phyloP scores from a whole-genome alignment of 106 monocot genomes.

The Ottelia alismoides region DNA sequence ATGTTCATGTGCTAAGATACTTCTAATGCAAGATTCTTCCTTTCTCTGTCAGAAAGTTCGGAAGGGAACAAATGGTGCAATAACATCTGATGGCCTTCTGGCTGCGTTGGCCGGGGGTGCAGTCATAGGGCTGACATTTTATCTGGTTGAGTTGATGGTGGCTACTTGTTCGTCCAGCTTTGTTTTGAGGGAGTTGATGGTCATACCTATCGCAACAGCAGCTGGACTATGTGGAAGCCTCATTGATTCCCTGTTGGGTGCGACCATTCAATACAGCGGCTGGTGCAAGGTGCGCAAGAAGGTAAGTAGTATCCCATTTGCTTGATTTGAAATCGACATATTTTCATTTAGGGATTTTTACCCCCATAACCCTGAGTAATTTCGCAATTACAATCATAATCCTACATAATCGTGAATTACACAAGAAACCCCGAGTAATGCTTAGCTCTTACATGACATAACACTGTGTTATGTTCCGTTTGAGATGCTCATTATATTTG shows the following conservation, averaged over 20 bases:
- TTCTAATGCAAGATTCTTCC: too few relatives aligned
- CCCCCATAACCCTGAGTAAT: too few relatives aligned
- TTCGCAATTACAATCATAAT: too few relatives aligned
- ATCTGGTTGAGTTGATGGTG: conserved; percentile 36
- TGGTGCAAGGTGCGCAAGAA: conserved; percentile 69
- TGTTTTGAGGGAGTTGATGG: conserved; percentile 38
- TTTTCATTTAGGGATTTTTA: too few relatives aligned
- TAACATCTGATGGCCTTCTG: conserved; percentile 45
- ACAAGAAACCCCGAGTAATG: too few relatives aligned
- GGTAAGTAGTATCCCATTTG: too few relatives aligned
- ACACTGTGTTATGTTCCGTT: too few relatives aligned
- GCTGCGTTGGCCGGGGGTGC: conserved; percentile 70
- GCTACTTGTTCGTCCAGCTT: conserved; percentile 28
- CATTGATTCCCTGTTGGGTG: conserved; percentile 84
- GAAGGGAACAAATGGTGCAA: conserved; percentile 84
- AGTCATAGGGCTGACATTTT: conserved; percentile 49
- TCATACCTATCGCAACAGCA: conserved; percentile 50
- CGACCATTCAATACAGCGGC: conserved; percentile 90
- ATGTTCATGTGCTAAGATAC: too few relatives aligned
- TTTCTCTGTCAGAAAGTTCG: conserved; percentile 34
- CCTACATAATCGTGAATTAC: too few relatives aligned
- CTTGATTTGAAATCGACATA: too few relatives aligned
- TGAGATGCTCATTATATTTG: too few relatives aligned
- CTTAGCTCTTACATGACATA: too few relatives aligned
- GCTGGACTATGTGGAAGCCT: conserved; percentile 70